Conservation (phyloP, 306 rosid species). For the Ammopiptanthus mongolicus region DNA sequence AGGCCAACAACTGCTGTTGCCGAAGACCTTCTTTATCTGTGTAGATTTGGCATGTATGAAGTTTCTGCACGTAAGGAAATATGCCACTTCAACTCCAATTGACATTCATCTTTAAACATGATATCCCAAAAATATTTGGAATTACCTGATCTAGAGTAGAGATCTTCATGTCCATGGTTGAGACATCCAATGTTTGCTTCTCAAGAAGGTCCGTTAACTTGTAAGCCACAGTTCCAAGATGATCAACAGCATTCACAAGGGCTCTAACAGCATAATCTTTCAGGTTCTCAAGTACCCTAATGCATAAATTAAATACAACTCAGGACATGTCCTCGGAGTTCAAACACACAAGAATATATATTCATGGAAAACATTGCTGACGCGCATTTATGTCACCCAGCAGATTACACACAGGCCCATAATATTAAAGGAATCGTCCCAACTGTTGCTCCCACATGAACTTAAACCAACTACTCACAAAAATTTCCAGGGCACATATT, state of each 20-base stretch:
- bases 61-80: conserved; percentile 50
- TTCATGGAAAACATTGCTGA: neutral
- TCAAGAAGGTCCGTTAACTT: conserved; percentile 80
- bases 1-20: conserved; percentile 78
- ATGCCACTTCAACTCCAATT: conserved; percentile 19
- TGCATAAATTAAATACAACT: conserved; percentile 10
- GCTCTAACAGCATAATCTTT: conserved; percentile 94
- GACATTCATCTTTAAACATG: conserved; percentile 1
- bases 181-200: conserved; percentile 67
- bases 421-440: neutral
- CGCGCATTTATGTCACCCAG: neutral
- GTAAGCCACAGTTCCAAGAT: conserved; percentile 97
- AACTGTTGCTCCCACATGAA: neutral
- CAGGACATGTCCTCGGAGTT: neutral
- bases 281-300: conserved; percentile 82
- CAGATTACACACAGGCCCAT: neutral
- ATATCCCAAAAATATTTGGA: neutral
- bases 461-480: neutral
- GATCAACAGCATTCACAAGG: conserved; percentile 91
- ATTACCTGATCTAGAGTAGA: conserved; percentile 72
- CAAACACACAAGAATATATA: neutral
- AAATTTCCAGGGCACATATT: neutral
- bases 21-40: conserved; percentile 79
- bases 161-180: conserved; percentile 67
- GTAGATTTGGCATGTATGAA: conserved; percentile 68